These are phyloP conservation scores for Lasiodiplodia gonubiensis DNA, from an alignment of 2,329 filamentous ascomycete genomes.

Conservation along the genomic window DNA sequence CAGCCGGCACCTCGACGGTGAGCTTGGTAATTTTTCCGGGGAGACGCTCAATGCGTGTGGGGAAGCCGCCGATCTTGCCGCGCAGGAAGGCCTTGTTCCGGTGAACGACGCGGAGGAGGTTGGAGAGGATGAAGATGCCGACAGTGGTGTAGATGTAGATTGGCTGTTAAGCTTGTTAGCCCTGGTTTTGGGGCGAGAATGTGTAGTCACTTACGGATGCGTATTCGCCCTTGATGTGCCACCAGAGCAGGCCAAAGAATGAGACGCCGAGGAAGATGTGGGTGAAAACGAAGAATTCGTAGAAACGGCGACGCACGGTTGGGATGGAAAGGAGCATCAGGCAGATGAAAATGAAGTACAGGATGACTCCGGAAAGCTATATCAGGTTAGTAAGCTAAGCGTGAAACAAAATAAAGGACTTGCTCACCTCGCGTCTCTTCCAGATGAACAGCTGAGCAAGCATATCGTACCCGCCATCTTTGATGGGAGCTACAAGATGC, in stretches of 20 bases:
- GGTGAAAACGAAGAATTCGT: conserved; percentile 37
- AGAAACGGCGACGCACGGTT: conserved; percentile 34
- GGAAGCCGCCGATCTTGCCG: conserved; percentile 30
- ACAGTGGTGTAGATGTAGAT: conserved; percentile 35
- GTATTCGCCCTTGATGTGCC: conserved; percentile 37
- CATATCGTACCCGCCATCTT: conserved; percentile 34
- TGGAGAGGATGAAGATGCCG: conserved; percentile 32
- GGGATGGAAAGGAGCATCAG: conserved; percentile 37
- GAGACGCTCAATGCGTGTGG: conserved; percentile 33
- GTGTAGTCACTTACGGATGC: conserved; percentile 26
- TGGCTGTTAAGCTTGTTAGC: conserved; percentile 18
- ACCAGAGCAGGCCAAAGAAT: conserved; percentile 37
- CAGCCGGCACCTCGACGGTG: conserved; percentile 32
- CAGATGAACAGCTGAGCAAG: conserved; percentile 32
- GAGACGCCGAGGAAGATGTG: conserved; percentile 35
- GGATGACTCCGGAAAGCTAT: conserved; percentile 33
- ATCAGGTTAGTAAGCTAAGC: neutral
- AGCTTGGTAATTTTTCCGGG: conserved; percentile 36
- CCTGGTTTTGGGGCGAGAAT: neutral
- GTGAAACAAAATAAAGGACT: too few relatives aligned
- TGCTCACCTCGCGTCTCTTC: conserved; percentile 32
- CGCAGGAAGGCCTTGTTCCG: neutral
- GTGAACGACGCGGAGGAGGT: conserved; percentile 31
- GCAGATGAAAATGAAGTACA: conserved; percentile 33
- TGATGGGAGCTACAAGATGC: conserved; percentile 34